Evolutionary conservation across 805 yeast species (phyloP).

Genomic region (Pichia sporocuriosa): DNA sequence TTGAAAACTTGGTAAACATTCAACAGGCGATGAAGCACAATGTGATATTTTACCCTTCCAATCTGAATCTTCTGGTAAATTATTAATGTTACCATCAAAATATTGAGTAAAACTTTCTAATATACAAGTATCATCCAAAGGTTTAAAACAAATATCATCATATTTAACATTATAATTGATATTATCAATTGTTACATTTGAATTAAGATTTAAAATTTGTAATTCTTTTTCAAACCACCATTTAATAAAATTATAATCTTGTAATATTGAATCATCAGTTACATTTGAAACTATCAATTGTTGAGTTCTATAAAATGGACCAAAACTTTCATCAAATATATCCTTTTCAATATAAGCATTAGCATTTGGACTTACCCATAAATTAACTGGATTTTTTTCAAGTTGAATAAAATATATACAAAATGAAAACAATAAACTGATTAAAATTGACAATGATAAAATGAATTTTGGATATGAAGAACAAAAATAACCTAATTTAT

Average conservation of each 20-base stretch:
- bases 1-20: conserved; percentile 83
- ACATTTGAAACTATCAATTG: conserved; percentile 71
- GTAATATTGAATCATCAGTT: conserved; percentile 56
- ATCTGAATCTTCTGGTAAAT: conserved; percentile 36
- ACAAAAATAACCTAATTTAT: conserved; percentile 49
- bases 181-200: conserved; percentile 11
- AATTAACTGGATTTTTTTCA: conserved; percentile 72
- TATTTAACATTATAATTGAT: conserved; percentile 29
- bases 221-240: conserved; percentile 90
- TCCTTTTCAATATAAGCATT: conserved; percentile 60
- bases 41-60: conserved; percentile 52
- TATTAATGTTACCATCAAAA: conserved; percentile 55
- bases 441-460: conserved; percentile 34
- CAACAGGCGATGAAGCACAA: conserved; percentile 79
- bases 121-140: conserved; percentile 72
- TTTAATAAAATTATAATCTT: conserved; percentile 54
- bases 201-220: conserved; percentile 36
- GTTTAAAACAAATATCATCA: conserved; percentile 75
- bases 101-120: conserved; percentile 87
- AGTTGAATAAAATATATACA: conserved; percentile 49
- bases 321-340: conserved; percentile 73
- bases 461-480: conserved; percentile 53
- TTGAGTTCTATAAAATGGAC: conserved; percentile 86
- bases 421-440: conserved; percentile 41
- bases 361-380: conserved; percentile 85